phyloP scores from a whole-genome alignment of 2,329 filamentous ascomycete genomes.

The Epichloe baconii region DNA sequence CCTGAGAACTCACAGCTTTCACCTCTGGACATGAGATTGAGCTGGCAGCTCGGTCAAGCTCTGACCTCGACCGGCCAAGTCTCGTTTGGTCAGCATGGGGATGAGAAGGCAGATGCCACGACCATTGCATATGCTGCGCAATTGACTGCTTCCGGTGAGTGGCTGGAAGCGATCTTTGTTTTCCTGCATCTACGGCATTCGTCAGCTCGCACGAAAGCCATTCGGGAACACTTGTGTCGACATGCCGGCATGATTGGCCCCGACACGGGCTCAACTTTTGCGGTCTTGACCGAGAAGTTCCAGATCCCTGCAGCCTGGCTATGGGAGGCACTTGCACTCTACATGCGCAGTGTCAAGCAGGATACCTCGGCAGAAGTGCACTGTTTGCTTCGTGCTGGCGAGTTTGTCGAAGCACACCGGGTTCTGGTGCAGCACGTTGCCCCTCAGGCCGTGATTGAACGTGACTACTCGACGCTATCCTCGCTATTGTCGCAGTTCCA shows the following conservation, averaged over 20 bases:
- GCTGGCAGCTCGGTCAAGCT: constrained; percentile 73
- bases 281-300: constrained; percentile 48
- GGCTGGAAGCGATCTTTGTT: constrained; percentile 62
- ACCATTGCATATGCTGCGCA: constrained; percentile 53
- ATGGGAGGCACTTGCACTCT: constrained; percentile 74
- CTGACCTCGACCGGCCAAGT: constrained; percentile 39
- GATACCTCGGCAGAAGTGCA: constrained; percentile 61
- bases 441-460: constrained; percentile 68
- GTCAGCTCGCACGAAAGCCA: constrained; percentile 47
- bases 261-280: constrained; percentile 42
- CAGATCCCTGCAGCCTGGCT: constrained; percentile 68
- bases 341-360: constrained; percentile 60
- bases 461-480: constrained; percentile 59
- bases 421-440: constrained; percentile 73
- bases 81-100: constrained; percentile 38
- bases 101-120: constrained; percentile 50
- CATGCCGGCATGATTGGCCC: constrained; percentile 56
- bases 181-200: constrained; percentile 59
- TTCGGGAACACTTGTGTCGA: constrained; percentile 61
- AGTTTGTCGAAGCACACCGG: constrained; percentile 69
- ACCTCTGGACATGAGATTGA: constrained; percentile 60
- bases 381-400: constrained; percentile 65
- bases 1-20: constrained; percentile 67
- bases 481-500: constrained; percentile 61
- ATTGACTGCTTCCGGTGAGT: constrained; percentile 50